Evolutionary conservation across 2,329 filamentous ascomycete genomes (phyloP), one percentile per base, ranked within the genome.

Genomic region (Dryadomyces quercivorus): DNA sequence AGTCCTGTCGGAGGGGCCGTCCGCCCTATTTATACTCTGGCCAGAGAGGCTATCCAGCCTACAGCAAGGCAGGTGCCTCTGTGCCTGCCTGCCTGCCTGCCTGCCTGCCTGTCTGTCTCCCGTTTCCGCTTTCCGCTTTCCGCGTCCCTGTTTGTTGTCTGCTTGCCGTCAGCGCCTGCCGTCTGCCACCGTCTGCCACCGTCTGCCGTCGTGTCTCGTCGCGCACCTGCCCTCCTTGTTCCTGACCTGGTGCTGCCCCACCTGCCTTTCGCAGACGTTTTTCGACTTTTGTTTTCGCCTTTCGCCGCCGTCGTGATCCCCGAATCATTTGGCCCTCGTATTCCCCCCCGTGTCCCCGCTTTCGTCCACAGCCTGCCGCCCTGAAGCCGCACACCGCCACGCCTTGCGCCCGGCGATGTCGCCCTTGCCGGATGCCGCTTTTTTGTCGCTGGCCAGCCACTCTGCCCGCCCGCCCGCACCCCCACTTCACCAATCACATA

Each of bases 1-100:
- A 40, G 36, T 12, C 36, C 36, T n/a, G n/a, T 9, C 38, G 38
- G 46, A 50, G 52, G 52, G 52, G 52, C 40, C 50, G 21, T 40
- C 40, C n/a, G 20, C 59, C 59, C 61, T 68, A 66, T 70, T 68
- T 70, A 70, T 70, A 69, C 59, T 61, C 51, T 57, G 48, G 48
- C 49, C 51, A 40, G 5, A 40, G 34, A 22, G 34, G 34, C 18
- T 21, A 20, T 18, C n/a, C 31, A 21, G 31, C 46, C 8, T n/a
- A 12, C n/a, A 3, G 44, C 13, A 36, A 40, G 36, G 36, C 4
- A 12, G 18, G 8, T 44, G 42, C 9, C 40, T 12, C 9, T 26
- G 7, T 16, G n/a, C n/a, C 15, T n/a, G 21, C 52, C 40, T 16
- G 15, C 40, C 22, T 22, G 50, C 43, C 50, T 31, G 26, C 21